Base-by-base conservation (phyloP, 441 rosid genomes). In the Isatis lusitanica region DNA sequence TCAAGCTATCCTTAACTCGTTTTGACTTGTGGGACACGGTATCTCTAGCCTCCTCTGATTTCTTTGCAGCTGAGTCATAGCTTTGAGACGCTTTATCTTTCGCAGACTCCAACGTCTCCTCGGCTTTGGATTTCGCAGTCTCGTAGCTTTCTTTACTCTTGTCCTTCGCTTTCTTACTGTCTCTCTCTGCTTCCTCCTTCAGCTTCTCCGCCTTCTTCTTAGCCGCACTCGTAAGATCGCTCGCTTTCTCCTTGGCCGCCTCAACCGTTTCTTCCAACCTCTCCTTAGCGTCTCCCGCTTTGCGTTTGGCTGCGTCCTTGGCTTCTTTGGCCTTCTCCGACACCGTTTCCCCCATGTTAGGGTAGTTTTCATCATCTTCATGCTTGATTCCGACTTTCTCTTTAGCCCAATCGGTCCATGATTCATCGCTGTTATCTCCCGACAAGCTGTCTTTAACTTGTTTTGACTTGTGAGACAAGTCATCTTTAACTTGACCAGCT, bases 121-220 rank as follows among this genome's bases (percentile, higher is more conserved):
- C 81, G 0, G 81, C 78, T 71, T 77, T 83, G 7, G 74, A 74
- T 61, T 82, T 85, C 3, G 80, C 83, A 36, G 68, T 58, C 18
- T 81, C 75, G 16, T 64, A 73, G 50, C 66, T 74, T 40, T 63
- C 75, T 12, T 39, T 44, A 15, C 61, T 71, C 62, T 44, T 70
- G 66, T 74, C 75, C 59, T 47, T 68, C 3, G 71, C 74, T 38
- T n/a, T 28, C 43, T 59, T 44, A 26, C 71, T 74, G 7, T 67
- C 61, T 70, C 70, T 78, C 11, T 58, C 68, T 0, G 74, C 55
- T 68, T 73, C 67, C 7, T 78, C 71, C 11, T 68, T 78, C 71
- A 78, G 68, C 40, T 66, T 78, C 35, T 70, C 60, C 10, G 76
- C 82, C 39, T 73, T 79, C 33, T 79, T 73, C 44, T 61, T 70